Evolutionary conservation across 257 asterid species (phyloP).

Genomic region (Mentha longifolia): DNA sequence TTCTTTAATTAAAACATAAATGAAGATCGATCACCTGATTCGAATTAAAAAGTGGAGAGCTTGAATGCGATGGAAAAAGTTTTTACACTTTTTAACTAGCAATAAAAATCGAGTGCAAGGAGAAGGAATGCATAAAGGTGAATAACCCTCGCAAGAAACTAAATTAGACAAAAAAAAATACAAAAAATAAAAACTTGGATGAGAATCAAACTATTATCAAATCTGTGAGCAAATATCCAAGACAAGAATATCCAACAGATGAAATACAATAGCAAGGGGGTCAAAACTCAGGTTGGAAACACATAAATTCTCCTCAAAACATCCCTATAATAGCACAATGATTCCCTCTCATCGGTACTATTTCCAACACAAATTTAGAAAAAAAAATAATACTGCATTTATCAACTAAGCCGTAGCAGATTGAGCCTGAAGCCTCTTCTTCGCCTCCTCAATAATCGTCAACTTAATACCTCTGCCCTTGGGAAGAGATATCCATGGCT

Average conservation of each 20-base stretch:
- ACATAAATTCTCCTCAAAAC: neutral
- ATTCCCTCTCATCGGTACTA: neutral
- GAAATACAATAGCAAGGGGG: neutral
- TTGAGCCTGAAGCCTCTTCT: constrained; percentile 47
- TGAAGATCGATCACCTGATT: no score
- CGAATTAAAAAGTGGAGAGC: no score
- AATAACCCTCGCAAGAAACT: no score
- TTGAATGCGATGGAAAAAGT: no score
- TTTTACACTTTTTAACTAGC: no score
- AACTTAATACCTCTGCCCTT: constrained; percentile 59
- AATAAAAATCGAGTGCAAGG: no score
- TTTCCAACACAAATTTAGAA: neutral
- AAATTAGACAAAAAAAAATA: neutral
- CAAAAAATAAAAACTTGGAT: neutral
- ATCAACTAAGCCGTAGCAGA: constrained; percentile 38
- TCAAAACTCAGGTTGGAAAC: neutral
- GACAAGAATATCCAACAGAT: neutral
- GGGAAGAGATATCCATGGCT: constrained; percentile 60
- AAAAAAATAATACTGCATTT: neutral
- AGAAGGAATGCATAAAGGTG: no score
- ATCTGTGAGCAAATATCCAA: neutral
- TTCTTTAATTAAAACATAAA: no score
- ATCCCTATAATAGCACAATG: constrained; percentile 6
- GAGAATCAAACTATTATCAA: neutral
- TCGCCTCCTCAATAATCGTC: constrained; percentile 56